These are phyloP conservation scores for Nissolia schottii DNA, from an alignment of 306 rosid species.

Conservation along the genomic window DNA sequence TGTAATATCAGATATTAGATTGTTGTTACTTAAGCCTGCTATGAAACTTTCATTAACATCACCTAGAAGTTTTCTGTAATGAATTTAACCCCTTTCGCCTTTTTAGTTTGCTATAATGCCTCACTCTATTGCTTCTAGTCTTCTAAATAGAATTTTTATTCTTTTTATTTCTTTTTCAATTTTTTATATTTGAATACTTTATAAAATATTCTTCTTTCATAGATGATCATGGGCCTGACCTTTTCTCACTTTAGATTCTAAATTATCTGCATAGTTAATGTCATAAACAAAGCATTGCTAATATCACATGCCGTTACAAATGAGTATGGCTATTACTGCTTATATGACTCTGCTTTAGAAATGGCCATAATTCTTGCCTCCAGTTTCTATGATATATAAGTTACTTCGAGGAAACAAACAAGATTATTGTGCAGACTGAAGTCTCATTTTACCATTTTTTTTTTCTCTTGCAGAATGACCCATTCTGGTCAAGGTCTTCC, in stretches of 20 bases:
- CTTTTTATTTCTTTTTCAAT: too few species aligned
- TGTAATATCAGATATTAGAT: background rate
- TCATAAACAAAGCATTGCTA: background rate
- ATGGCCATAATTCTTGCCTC: background rate
- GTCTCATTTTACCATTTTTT: conserved; percentile 6
- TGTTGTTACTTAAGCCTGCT: background rate
- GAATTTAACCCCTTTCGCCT: background rate
- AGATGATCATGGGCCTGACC: background rate
- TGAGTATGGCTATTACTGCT: background rate
- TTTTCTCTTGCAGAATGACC: conserved; percentile 50
- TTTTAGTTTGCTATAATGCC: background rate
- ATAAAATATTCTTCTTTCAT: background rate
- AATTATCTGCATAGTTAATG: background rate
- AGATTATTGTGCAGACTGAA: background rate
- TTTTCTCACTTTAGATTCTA: background rate
- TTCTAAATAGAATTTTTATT: background rate
- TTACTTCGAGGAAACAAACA: background rate
- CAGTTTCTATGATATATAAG: background rate
- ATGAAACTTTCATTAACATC: background rate
- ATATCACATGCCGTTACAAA: background rate
- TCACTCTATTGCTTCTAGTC: background rate
- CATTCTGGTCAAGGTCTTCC: conserved; percentile 78
- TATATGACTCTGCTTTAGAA: background rate
- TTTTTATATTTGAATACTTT: background rate
- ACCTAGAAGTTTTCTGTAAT: background rate